Base-by-base conservation (phyloP, 257 asterid species). In the Jacaranda mimosifolia region DNA sequence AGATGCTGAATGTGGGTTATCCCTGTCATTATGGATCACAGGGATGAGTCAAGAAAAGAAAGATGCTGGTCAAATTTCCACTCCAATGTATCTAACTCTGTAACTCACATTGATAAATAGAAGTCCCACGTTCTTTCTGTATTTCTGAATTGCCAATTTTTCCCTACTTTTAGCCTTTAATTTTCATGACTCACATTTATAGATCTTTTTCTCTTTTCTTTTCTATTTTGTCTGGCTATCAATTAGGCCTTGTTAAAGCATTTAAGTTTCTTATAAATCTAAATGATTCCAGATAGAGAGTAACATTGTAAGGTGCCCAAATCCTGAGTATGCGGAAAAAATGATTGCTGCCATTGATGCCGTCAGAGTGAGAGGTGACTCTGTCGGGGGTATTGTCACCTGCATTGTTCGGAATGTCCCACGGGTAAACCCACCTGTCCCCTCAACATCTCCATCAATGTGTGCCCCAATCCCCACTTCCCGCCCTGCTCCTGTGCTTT, bases 331-430 rank as follows among this genome's bases (percentile, higher is more conserved):
- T 77, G 99, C 98, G 18, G 97, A 93, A 81, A 91, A 93, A 89
- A 95, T 95, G 99, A 95, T 95, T 83, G 94, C 88, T 80, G 99
- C 99, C 74, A 91, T 96, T 70, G 99, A 96, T 88, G 92, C 89
- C 82, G 94, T 96, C 80, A 86, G 99, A 74, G 96, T 89, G 73
- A 94, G 73, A 88, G 98, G 99, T 67, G 98, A 96, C 81, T 95
- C 99, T 51, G 96, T 96, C 60, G 99, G 99, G 51, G 99, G 98
- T 70, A 97, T 93, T 71, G 97, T 96, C 81, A 96, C 98, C 68
- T 96, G 99, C 91, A 91, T 96, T 86, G 97, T 83, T 76, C 94
- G 99, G 52, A 96, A 96, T 83, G 93, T 80, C 59, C 95, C 97
- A 56, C 91, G 95, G 85, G 98, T 96, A 91, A 85, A 77, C 53